A percentile compares a stretch with the other conserved stretches of the same genome.
phyloP scores from a whole-genome alignment of 192 early-diverging fungal species.

The Backusella morwellensis region DNA sequence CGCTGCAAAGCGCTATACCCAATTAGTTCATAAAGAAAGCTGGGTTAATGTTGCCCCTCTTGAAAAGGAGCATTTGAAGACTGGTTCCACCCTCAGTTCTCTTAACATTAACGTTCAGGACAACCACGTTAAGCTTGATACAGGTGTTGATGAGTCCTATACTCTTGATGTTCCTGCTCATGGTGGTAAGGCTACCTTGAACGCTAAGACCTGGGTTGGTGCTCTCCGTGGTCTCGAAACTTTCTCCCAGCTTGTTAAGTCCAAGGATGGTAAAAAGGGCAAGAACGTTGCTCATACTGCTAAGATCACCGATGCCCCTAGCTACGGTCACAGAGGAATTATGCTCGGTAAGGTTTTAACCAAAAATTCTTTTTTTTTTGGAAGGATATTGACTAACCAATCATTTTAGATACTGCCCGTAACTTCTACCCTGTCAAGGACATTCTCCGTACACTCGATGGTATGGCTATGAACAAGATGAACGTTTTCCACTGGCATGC shows the following conservation, averaged over 20 bases:
- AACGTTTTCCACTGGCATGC: slow-evolving; percentile 81
- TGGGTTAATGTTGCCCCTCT: background rate
- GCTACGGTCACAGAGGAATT: slow-evolving; percentile 72
- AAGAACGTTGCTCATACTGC: slow-evolving; percentile 52
- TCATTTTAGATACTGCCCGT: slow-evolving; percentile 49
- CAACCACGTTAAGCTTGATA: slow-evolving; percentile 47
- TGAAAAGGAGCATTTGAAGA: background rate
- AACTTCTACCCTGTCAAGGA: slow-evolving; percentile 62
- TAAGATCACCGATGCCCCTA: slow-evolving; percentile 59
- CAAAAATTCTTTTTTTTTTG: too few species aligned
- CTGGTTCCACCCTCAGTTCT: background rate
- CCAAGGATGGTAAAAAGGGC: slow-evolving; percentile 4
- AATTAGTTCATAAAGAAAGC: background rate
- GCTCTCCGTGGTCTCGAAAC: slow-evolving; percentile 74
- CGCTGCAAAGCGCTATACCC: background rate
- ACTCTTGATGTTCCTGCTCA: slow-evolving; percentile 55
- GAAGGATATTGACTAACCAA: too few species aligned
- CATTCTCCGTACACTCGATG: slow-evolving; percentile 62
- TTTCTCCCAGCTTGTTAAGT: slow-evolving; percentile 61
- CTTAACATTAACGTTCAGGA: slow-evolving; percentile 47
- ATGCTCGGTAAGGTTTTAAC: slow-evolving; percentile 35
- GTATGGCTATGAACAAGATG: slow-evolving; percentile 71
- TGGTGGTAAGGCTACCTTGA: slow-evolving; percentile 50
- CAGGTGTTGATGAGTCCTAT: slow-evolving; percentile 70
- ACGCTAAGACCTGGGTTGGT: slow-evolving; percentile 61